phyloP scores from a whole-genome alignment of 2,329 filamentous ascomycete species.

The Phoma sp. region DNA sequence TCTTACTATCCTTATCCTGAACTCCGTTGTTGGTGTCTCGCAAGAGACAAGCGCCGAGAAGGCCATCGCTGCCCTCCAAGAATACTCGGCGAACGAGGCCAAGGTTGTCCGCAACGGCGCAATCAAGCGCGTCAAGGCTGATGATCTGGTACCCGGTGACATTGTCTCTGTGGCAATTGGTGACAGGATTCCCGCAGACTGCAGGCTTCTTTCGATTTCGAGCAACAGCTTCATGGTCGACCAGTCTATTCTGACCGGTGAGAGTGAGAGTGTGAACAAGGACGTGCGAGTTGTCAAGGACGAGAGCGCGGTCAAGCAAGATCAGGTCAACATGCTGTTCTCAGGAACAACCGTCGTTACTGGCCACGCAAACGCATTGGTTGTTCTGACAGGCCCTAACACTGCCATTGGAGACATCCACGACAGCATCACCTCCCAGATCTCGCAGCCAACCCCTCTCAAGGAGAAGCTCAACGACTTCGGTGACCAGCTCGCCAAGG shows the following conservation, averaged over 20 bases:
- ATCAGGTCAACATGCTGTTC: slow-evolving; percentile 97
- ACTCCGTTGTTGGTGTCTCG: slow-evolving; percentile 95
- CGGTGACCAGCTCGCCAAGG: slow-evolving; percentile 93
- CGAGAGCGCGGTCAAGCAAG: slow-evolving; percentile 88
- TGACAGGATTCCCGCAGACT: slow-evolving; percentile 93
- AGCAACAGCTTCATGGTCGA: slow-evolving; percentile 98
- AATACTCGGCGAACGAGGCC: slow-evolving; percentile 98
- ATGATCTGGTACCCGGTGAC: slow-evolving; percentile 94
- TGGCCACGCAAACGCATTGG: slow-evolving; percentile 87
- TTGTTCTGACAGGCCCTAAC: slow-evolving; percentile 84
- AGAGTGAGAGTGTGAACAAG: slow-evolving; percentile 96
- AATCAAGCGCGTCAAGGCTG: slow-evolving; percentile 85
- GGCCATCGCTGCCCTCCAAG: slow-evolving; percentile 95
- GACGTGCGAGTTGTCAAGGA: slow-evolving; percentile 74
- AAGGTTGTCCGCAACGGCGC: slow-evolving; percentile 88
- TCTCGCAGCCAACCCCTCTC: slow-evolving; percentile 93
- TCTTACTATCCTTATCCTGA: slow-evolving; percentile 93
- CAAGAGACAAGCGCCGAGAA: slow-evolving; percentile 99
- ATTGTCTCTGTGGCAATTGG: slow-evolving; percentile 87
- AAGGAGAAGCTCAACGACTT: slow-evolving; percentile 99
- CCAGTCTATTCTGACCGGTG: slow-evolving; percentile 94
- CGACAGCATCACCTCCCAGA: slow-evolving; percentile 97
- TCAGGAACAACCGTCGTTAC: slow-evolving; percentile 97
- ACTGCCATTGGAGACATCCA: slow-evolving; percentile 99
- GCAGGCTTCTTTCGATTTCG: slow-evolving; percentile 84